Evolutionary conservation across 352 stramenopile species (phyloP).

Genomic region (Globisporangium uncinulatum): DNA sequence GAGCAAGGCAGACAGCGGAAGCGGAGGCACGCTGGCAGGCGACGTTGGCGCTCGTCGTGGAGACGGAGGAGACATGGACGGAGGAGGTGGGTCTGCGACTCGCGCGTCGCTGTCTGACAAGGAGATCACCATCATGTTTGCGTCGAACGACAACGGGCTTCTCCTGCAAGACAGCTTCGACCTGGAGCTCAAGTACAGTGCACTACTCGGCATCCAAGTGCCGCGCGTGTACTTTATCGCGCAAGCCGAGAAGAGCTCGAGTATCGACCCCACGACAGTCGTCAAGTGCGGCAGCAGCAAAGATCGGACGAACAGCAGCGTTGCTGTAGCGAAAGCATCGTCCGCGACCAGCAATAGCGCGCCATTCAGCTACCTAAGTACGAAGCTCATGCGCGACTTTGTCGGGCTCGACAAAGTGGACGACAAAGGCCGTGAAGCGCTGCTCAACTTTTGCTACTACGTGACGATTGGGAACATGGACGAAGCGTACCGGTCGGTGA

Average conservation of each 20-base stretch:
- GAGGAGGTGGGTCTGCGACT: background rate
- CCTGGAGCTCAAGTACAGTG: slow-evolving; percentile 71
- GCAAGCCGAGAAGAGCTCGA: slow-evolving; percentile 33
- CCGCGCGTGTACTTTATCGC: slow-evolving; percentile 74
- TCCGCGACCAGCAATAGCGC: slow-evolving; percentile 16
- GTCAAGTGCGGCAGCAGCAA: slow-evolving; percentile 36
- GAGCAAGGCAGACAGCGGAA: slow-evolving; percentile 21
- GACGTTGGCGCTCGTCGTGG: slow-evolving; percentile 4
- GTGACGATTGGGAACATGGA: slow-evolving; percentile 95
- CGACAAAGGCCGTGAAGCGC: slow-evolving; percentile 69
- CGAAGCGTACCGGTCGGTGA: slow-evolving; percentile 91
- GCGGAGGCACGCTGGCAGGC: slow-evolving; percentile 6
- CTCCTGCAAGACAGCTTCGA: slow-evolving; percentile 91
- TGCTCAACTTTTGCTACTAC: slow-evolving; percentile 95
- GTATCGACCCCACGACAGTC: slow-evolving; percentile 28
- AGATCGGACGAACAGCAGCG: slow-evolving; percentile 13
- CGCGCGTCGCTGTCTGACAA: slow-evolving; percentile 43
- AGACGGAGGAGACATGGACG: slow-evolving; percentile 19
- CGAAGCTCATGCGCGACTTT: slow-evolving; percentile 92
- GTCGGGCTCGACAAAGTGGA: slow-evolving; percentile 88
- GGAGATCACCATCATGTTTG: slow-evolving; percentile 91
- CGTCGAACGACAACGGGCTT: slow-evolving; percentile 86
- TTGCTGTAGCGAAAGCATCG: slow-evolving; percentile 9
- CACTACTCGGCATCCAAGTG: slow-evolving; percentile 83
- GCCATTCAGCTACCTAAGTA: slow-evolving; percentile 49